These are phyloP conservation scores for Phallus indusiatus DNA, from an alignment of 768 basidiomycete genomes.

Conservation along the genomic window DNA sequence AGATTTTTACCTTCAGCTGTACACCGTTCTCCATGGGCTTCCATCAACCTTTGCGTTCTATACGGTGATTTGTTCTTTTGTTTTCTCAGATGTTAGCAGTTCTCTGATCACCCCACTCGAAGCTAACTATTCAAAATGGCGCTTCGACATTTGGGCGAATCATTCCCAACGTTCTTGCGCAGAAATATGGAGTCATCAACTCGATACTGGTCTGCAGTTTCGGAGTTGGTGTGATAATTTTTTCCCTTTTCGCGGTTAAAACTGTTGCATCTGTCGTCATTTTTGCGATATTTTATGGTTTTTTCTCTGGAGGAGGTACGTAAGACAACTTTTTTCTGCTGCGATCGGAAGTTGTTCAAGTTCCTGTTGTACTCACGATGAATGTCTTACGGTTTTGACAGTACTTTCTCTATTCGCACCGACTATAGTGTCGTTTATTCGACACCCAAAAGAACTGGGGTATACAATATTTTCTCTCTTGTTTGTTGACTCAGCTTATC, in stretches of 20 bases:
- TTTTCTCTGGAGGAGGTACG: constrained; percentile 35
- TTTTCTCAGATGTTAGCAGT: not conserved
- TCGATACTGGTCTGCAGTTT: constrained; percentile 28
- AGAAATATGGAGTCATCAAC: constrained; percentile 34
- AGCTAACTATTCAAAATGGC: constrained; percentile 47
- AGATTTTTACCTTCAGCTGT: constrained; percentile 48
- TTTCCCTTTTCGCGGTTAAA: constrained; percentile 35
- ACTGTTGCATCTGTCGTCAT: constrained; percentile 26
- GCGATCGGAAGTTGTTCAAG: too few species aligned
- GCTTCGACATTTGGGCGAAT: constrained; percentile 43
- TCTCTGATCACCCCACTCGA: not conserved
- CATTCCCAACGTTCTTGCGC: constrained; percentile 35
- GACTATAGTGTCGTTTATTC: constrained; percentile 34
- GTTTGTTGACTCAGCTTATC: not conserved
- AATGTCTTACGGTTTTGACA: not conserved
- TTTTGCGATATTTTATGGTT: constrained; percentile 36
- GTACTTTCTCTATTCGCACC: constrained; percentile 26
- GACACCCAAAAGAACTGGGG: constrained; percentile 43
- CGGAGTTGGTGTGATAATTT: constrained; percentile 27
- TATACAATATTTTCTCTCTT: constrained; percentile 21
- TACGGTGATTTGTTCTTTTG: constrained; percentile 28
- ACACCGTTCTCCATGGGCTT: constrained; percentile 39
- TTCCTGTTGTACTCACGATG: too few species aligned
- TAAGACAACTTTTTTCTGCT: too few species aligned
- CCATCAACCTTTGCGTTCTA: constrained; percentile 43